Percentiles rank a stretch among this genome's conserved stretches.
phyloP scores from a whole-genome alignment of 345 rosid genomes.

The Eucalyptus polyanthemos region DNA sequence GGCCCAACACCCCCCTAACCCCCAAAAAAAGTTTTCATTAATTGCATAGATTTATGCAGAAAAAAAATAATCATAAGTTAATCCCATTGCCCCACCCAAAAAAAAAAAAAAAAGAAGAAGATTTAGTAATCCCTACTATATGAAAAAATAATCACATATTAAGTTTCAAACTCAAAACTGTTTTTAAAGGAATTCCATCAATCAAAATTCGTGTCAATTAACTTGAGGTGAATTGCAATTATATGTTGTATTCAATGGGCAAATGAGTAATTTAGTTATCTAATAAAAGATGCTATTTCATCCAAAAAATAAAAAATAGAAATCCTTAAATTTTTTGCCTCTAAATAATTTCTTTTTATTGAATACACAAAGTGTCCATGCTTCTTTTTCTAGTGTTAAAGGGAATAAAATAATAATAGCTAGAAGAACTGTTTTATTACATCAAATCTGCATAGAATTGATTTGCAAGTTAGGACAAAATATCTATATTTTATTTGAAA shows the following conservation, averaged over 20 bases:
- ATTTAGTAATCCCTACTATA: not conserved
- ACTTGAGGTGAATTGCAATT: not conserved
- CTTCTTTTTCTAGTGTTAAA: not conserved
- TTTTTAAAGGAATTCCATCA: not conserved
- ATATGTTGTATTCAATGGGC: not conserved
- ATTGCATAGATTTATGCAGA: not conserved
- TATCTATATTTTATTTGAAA: not conserved
- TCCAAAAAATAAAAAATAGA: not conserved
- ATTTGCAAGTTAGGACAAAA: not conserved
- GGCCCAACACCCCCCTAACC: not conserved
- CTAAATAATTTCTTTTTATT: not conserved
- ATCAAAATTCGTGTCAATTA: not conserved
- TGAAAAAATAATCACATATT: not conserved
- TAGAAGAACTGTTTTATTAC: not conserved
- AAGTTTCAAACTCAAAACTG: not conserved
- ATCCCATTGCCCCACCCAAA: not conserved
- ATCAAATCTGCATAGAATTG: not conserved
- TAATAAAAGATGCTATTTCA: not conserved
- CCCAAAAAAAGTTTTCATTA: not conserved
- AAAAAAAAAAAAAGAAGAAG: not conserved
- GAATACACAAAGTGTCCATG: not conserved
- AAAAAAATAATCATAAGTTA: not conserved
- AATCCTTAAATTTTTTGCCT: not conserved
- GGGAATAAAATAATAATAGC: not conserved
- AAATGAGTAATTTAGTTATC: not conserved